A percentile compares a stretch with the other conserved stretches of the same genome.
These are phyloP conservation scores for Glebionis coronaria DNA, from an alignment of 129 eudicot species.

Conservation along the genomic window DNA sequence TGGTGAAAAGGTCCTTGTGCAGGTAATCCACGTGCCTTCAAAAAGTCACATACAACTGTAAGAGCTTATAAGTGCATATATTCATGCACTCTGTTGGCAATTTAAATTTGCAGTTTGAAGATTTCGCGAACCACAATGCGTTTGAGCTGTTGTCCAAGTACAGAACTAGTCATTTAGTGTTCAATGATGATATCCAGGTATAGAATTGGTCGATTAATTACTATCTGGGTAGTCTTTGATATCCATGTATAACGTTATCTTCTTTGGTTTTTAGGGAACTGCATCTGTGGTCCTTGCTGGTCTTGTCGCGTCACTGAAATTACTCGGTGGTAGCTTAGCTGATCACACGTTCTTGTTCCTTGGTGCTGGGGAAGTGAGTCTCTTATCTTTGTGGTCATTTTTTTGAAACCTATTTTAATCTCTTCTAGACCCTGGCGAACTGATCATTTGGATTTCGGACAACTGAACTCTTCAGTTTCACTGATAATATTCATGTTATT, in stretches of 20 bases:
- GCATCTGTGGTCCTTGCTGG: conserved; percentile 92
- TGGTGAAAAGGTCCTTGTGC: conserved; percentile 92
- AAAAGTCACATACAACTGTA: neutral
- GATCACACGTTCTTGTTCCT: conserved; percentile 87
- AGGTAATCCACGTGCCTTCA: conserved; percentile 39
- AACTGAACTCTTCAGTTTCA: neutral
- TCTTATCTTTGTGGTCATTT: conserved; percentile 7
- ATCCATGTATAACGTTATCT: conserved; percentile 8
- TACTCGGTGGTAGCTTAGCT: conserved; percentile 79
- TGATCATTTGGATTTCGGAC: conserved; percentile 21
- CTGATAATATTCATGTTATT: neutral
- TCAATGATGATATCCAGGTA: conserved; percentile 98
- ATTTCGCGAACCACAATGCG: conserved; percentile 94
- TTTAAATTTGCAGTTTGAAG: conserved; percentile 64
- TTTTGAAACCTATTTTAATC: neutral
- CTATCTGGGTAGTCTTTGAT: neutral
- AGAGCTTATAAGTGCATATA: neutral
- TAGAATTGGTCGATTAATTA: conserved; percentile 7
- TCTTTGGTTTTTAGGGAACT: conserved; percentile 58
- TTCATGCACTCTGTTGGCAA: conserved; percentile 9
- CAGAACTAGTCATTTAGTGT: conserved; percentile 73
- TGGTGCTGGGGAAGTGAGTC: conserved; percentile 88
- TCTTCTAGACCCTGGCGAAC: neutral
- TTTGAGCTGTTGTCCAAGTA: conserved; percentile 82
- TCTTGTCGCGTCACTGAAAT: conserved; percentile 73